These are phyloP conservation scores for Penicillium paradoxum DNA, from an alignment of 495 filamentous ascomycete genomes.

Conservation along the genomic window DNA sequence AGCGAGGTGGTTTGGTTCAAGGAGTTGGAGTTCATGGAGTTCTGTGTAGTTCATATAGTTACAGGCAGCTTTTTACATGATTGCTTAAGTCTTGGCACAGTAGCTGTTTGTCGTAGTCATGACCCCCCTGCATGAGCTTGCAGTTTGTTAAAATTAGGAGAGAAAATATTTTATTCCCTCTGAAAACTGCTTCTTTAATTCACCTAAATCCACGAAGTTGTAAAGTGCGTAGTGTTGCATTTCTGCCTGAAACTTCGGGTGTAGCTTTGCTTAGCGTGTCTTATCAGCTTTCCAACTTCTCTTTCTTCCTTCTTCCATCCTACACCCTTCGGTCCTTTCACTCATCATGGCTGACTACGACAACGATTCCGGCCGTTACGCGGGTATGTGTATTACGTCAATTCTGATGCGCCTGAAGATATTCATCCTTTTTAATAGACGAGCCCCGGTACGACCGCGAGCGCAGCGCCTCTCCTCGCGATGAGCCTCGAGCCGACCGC, in stretches of 20 bases:
- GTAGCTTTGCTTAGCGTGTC: constrained; percentile 21
- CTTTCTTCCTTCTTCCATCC: constrained; percentile 18
- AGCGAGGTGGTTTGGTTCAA: neutral
- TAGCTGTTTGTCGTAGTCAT: neutral
- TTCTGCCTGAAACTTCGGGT: constrained; percentile 14
- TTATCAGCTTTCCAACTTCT: constrained; percentile 23
- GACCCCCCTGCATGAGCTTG: neutral
- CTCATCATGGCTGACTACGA: constrained; percentile 66
- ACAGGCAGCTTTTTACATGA: neutral
- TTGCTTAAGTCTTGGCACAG: neutral
- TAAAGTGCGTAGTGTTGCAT: neutral
- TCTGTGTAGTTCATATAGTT: neutral
- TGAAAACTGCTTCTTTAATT: constrained; percentile 1
- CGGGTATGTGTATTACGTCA: constrained; percentile 55
- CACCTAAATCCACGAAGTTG: neutral
- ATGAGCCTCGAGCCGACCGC: constrained; percentile 62
- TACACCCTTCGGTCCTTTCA: constrained; percentile 15
- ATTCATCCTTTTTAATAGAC: constrained; percentile 45
- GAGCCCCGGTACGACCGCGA: constrained; percentile 81
- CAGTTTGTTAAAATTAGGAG: neutral
- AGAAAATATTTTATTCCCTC: neutral
- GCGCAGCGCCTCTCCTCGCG: constrained; percentile 89
- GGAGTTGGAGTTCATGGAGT: neutral
- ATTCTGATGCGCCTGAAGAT: constrained; percentile 7
- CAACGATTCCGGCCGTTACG: constrained; percentile 77